A percentile compares a stretch with the other conserved stretches of the same genome.
These are phyloP conservation scores for Rhodotorula sp. DNA, from an alignment of 1,284 basidiomycete genomes.

Conservation along the genomic window DNA sequence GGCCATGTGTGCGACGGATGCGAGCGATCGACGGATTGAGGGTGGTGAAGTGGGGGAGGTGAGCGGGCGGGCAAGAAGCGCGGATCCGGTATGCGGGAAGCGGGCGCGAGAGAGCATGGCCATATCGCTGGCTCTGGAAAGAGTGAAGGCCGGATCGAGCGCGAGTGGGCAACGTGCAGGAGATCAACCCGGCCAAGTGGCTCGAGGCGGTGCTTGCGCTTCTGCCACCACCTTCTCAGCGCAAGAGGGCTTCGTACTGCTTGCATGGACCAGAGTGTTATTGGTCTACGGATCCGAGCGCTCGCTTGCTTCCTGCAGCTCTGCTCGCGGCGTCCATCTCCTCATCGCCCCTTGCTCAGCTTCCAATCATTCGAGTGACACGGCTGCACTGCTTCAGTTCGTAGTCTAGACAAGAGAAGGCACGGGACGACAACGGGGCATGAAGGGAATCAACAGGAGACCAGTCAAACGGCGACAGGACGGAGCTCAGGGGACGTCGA, in stretches of 20 bases:
- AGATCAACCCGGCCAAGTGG: neutral
- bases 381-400: neutral
- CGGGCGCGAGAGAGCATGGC: neutral
- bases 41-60: neutral
- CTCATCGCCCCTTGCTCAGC: neutral
- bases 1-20: neutral
- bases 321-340: too few relatives aligned
- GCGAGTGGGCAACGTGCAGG: neutral
- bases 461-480: conserved; percentile 15
- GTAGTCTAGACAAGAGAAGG: neutral
- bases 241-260: too few relatives aligned
- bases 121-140: too few relatives aligned
- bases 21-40: neutral
- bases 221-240: too few relatives aligned
- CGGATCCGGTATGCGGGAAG: neutral
- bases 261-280: too few relatives aligned
- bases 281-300: neutral
- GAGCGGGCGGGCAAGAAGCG: neutral
- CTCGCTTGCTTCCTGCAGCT: neutral
- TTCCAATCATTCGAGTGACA: too few relatives aligned
- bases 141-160: neutral
- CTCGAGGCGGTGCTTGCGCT: too few relatives aligned
- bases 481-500: conserved; percentile 38
- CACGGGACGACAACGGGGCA: neutral
- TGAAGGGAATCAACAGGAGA: neutral